Evolutionary conservation across 768 basidiomycete species (phyloP), one percentile per base, ranked within the genome.

Genomic region (Suillus ampliporus): DNA sequence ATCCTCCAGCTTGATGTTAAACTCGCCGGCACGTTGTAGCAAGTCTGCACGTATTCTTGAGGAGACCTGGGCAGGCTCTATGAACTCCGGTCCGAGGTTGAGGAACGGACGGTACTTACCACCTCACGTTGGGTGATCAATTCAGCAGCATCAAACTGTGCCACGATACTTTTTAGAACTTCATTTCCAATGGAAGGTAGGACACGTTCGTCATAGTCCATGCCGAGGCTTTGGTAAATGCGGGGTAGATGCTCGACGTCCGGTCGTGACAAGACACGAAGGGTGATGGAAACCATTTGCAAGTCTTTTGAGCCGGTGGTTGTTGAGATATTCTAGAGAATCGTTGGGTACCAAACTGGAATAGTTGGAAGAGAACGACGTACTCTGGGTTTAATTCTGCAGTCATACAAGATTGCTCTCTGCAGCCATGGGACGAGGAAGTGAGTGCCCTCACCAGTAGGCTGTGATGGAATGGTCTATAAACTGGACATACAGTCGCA

Each of bases 191-290:
- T 96, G 48, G 96, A 97, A 4, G 97, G 97, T 35, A 99, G 81
- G 0, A 99, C 96, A 69, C 97, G 88, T 81, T 99, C 97, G 77
- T 99, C 97, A 74, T 99, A 99, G 76, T 99, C 97, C 77, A 93
- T 75, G 50, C 97, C 97, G 61, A 99, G 84, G 69, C 84, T 89
- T 79, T 97, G 94, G 81, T 99, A 99, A 73, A 99, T 97, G 79
- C 88, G 93, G 21, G 97, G 74, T 31, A 99, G 83, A 75, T 97
- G 93, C 35, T 85, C 79, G 40, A 90, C 86, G 78, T 99, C 95
- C 19, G 97, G 97, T 57, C 96, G 83, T 26, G 95, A 97, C 68
- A 99, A 86, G 40, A 99, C 97, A 61, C 97, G 92, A 57, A 99
- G 85, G 0, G 97, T 99, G 59, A 99, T 89, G 38, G 96, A 92